These are phyloP conservation scores for Alternaria viburni DNA, from an alignment of 2,329 filamentous ascomycete species.

Conservation along the genomic window DNA sequence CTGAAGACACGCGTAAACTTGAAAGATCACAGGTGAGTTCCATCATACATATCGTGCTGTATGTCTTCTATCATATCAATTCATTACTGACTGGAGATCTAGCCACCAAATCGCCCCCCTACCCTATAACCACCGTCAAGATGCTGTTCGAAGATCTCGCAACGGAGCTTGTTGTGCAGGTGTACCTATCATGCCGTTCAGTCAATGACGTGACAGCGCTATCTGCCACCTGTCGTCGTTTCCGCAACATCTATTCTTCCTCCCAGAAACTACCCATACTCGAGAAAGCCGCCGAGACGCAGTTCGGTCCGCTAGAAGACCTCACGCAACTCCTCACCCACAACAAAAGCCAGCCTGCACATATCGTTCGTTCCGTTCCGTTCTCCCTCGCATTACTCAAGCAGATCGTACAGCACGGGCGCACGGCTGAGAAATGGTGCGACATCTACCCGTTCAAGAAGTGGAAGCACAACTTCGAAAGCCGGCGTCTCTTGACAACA, in stretches of 20 bases:
- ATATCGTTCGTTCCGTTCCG: slow-evolving; percentile 59
- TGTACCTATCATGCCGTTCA: slow-evolving; percentile 61
- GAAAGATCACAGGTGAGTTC: slow-evolving; percentile 11
- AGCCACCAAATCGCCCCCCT: not conserved
- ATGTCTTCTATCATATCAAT: not conserved
- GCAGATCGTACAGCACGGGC: slow-evolving; percentile 62
- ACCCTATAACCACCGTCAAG: slow-evolving; percentile 23
- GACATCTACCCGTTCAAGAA: slow-evolving; percentile 68
- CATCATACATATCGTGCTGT: not conserved
- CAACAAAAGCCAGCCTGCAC: slow-evolving; percentile 65
- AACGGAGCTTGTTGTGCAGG: slow-evolving; percentile 64
- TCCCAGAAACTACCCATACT: slow-evolving; percentile 63
- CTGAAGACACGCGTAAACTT: slow-evolving; percentile 1
- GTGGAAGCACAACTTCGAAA: slow-evolving; percentile 64
- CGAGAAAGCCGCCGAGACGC: slow-evolving; percentile 58
- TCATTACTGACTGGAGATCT: not conserved
- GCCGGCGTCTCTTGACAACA: slow-evolving; percentile 59
- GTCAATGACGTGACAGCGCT: slow-evolving; percentile 62
- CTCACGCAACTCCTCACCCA: slow-evolving; percentile 66
- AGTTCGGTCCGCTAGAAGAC: slow-evolving; percentile 65
- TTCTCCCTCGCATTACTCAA: slow-evolving; percentile 62
- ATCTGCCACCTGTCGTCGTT: slow-evolving; percentile 61
- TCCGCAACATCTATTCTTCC: slow-evolving; percentile 59
- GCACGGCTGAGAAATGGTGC: slow-evolving; percentile 63
- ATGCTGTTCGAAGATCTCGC: slow-evolving; percentile 64